Percentiles rank a stretch among this genome's conserved stretches.
These are phyloP conservation scores for Alternaria burnsii DNA, from an alignment of 2,329 filamentous ascomycete species.

Conservation along the genomic window DNA sequence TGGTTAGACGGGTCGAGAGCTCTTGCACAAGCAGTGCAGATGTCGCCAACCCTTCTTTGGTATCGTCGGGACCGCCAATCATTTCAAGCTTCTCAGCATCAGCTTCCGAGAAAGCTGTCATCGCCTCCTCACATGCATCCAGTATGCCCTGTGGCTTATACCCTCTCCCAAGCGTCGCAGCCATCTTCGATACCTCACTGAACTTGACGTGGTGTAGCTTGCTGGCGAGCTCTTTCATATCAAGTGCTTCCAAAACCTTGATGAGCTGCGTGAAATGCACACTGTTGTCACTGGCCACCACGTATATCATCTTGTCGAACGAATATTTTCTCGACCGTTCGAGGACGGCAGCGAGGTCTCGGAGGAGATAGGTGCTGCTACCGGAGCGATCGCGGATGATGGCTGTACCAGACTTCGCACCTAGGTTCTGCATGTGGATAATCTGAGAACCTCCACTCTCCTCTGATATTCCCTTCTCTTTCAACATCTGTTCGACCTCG, in stretches of 20 bases:
- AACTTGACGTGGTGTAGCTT: conserved; percentile 81
- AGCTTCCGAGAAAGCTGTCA: conserved; percentile 22
- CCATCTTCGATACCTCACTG: conserved; percentile 66
- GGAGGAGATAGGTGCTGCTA: conserved; percentile 78
- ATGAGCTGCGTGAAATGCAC: conserved; percentile 77
- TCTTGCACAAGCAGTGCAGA: conserved; percentile 42
- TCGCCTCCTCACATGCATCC: conserved; percentile 47
- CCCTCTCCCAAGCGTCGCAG: conserved; percentile 65
- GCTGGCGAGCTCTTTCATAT: conserved; percentile 70
- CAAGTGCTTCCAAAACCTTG: conserved; percentile 78
- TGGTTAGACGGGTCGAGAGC: conserved; percentile 31
- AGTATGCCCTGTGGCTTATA: conserved; percentile 74
- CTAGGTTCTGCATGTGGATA: conserved; percentile 74
- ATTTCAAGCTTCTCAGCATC: conserved; percentile 30
- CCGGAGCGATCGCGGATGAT: conserved; percentile 78
- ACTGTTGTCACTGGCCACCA: conserved; percentile 76
- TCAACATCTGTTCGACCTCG: conserved; percentile 67
- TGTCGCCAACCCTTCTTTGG: conserved; percentile 25
- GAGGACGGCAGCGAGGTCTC: conserved; percentile 78
- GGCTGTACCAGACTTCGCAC: conserved; percentile 74
- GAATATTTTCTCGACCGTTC: conserved; percentile 68
- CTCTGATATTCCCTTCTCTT: conserved; percentile 70
- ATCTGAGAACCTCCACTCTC: conserved; percentile 77
- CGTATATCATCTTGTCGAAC: conserved; percentile 84
- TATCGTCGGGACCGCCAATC: conserved; percentile 26